These are phyloP conservation scores for Fusarium pseudoanthophilum DNA, from an alignment of 2,329 filamentous ascomycete species.

Conservation along the genomic window DNA sequence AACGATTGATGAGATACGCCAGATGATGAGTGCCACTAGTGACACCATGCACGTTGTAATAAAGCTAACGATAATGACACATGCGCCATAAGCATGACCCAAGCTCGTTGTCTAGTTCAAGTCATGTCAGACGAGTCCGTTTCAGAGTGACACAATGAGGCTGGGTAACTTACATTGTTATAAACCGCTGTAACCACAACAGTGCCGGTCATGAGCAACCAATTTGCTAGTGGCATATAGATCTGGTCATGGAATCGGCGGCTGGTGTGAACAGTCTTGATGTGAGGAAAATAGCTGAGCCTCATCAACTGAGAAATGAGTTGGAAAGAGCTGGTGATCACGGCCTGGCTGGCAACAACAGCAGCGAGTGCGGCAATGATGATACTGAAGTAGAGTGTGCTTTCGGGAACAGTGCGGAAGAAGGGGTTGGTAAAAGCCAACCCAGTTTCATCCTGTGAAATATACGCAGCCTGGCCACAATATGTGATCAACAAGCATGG, in stretches of 20 bases:
- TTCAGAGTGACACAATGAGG: background rate
- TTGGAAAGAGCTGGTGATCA: conserved; percentile 81
- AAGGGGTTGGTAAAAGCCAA: conserved; percentile 70
- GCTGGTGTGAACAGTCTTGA: conserved; percentile 78
- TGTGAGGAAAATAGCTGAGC: conserved; percentile 77
- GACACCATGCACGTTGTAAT: conserved; percentile 81
- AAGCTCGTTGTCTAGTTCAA: conserved; percentile 66
- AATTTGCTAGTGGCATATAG: conserved; percentile 80
- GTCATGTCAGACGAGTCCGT: background rate
- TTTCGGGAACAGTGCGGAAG: conserved; percentile 75
- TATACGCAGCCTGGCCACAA: conserved; percentile 79
- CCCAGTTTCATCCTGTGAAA: conserved; percentile 65
- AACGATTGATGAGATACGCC: conserved; percentile 70
- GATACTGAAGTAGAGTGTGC: conserved; percentile 74
- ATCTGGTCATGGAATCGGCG: conserved; percentile 77
- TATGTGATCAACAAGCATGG: conserved; percentile 75
- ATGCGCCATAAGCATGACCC: conserved; percentile 81
- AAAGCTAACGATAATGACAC: conserved; percentile 83
- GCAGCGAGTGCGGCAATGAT: conserved; percentile 76
- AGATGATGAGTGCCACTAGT: conserved; percentile 77
- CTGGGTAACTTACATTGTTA: conserved; percentile 65
- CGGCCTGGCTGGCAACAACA: conserved; percentile 81
- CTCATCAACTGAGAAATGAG: conserved; percentile 77
- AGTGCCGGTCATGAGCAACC: conserved; percentile 79
- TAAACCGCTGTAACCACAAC: conserved; percentile 80